Evolutionary conservation across 306 rosid species (phyloP), one percentile per base, ranked within the genome.

Genomic region (Cucumis melo): DNA sequence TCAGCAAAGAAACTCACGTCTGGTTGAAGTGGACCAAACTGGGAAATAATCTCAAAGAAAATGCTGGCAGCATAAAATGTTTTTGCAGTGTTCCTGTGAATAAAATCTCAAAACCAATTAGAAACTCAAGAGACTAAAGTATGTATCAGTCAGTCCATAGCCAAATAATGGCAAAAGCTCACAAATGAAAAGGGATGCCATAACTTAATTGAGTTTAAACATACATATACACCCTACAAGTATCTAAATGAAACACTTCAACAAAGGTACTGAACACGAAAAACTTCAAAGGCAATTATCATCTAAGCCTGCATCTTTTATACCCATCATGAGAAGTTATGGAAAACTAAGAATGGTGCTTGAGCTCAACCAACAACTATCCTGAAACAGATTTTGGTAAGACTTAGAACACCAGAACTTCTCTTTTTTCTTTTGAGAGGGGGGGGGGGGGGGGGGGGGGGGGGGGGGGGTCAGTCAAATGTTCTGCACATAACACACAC

Each of bases 51-150:
- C 89, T 95, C 99, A 81, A 95, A 92, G 82, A 95, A 95, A 76
- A 95, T 92, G 91, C 98, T 92, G 60, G 99, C 99, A 73, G 99
- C 99, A 77, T 95, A 95, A 87, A 95, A 95, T 42, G 98, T 92
- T 89, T 91, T 95, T n/a, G 99, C 99, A 8, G 99, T 95, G 80
- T 46, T 91, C 96, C 98, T 95, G 88, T 77, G 74, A 80, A 74
- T 39, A 64, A 64, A 72, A 73, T 78, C 36, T 21, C 24, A 70
- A 78, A 53, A 53, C 59, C 46, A 32, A 17, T 50, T 50, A 56
- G 48, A 54, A 53, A 42, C 29, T 64, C 27, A 2, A 2, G 27
- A 60, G 8, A 23, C 64, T 53, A 20, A 44, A 15, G 32, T 66
- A 24, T 5, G 41, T 42, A 32, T 10, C 10, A 4, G n/a, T 19